A percentile compares a stretch with the other conserved stretches of the same genome.
phyloP scores from a whole-genome alignment of 495 filamentous ascomycete species.

The Apodospora peruviana region DNA sequence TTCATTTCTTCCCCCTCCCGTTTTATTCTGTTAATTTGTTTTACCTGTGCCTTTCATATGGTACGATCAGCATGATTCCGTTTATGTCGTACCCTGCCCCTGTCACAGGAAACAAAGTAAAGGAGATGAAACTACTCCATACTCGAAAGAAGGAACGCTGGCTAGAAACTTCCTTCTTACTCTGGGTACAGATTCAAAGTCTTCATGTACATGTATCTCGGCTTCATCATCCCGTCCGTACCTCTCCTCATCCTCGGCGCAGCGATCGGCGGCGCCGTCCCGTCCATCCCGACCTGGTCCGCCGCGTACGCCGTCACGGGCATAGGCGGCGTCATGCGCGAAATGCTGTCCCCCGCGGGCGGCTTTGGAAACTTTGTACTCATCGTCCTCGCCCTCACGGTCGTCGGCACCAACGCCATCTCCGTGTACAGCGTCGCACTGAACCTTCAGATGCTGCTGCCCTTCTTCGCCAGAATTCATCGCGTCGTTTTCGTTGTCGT shows the following conservation, averaged over 20 bases:
- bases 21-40: too few species aligned
- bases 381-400: conserved; percentile 43
- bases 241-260: conserved; percentile 48
- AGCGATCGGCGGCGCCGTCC: conserved; percentile 42
- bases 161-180: not conserved
- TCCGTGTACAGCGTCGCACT: conserved; percentile 43
- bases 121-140: not conserved
- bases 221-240: conserved; percentile 41
- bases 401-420: conserved; percentile 44
- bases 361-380: conserved; percentile 49
- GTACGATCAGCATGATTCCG: too few species aligned
- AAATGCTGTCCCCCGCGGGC: conserved; percentile 43
- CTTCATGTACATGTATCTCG: conserved; percentile 35
- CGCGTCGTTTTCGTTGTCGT: conserved; percentile 41
- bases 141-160: not conserved
- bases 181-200: conserved; percentile 22
- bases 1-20: not conserved
- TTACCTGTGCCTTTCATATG: too few species aligned
- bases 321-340: conserved; percentile 43
- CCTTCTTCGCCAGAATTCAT: conserved; percentile 36
- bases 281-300: conserved; percentile 31
- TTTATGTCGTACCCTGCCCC: too few species aligned
- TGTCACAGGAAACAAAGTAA: not conserved
- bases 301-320: conserved; percentile 37
- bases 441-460: conserved; percentile 47